Conservation (phyloP, 73 alveolate species). For the Stentor roeselii region DNA sequence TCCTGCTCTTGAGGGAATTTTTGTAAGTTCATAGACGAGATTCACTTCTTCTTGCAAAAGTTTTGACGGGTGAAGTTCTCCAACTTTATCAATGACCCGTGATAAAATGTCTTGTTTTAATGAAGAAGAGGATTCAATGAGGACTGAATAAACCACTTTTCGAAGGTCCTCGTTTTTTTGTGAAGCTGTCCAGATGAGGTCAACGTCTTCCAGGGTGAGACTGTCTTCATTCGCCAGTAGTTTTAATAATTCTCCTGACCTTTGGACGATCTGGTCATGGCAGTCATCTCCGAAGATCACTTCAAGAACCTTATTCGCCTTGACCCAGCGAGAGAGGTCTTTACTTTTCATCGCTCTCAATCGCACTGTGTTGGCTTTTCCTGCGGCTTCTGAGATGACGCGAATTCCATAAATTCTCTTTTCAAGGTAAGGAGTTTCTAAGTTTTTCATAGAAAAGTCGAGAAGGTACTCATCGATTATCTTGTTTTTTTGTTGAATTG, state of each 20-base stretch:
- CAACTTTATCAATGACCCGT: constrained; percentile 40
- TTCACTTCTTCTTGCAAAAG: constrained; percentile 61
- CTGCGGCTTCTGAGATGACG: constrained; percentile 51
- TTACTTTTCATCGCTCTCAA: constrained; percentile 26
- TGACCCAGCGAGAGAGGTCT: constrained; percentile 46
- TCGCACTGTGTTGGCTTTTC: constrained; percentile 37
- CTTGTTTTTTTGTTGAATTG: constrained; percentile 41
- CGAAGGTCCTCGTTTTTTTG: constrained; percentile 56
- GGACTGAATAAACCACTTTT: constrained; percentile 61
- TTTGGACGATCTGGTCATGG: constrained; percentile 68
- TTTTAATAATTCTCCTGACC: constrained; percentile 68
- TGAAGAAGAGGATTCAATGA: constrained; percentile 44
- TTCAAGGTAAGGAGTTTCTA: constrained; percentile 68
- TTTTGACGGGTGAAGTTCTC: constrained; percentile 40
- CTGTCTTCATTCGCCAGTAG: constrained; percentile 56
- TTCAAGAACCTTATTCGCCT: constrained; percentile 53
- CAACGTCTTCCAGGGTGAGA: constrained; percentile 48
- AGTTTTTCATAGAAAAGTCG: constrained; percentile 57
- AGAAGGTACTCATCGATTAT: constrained; percentile 48
- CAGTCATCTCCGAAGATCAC: constrained; percentile 56
- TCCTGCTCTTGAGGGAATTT: constrained; percentile 32
- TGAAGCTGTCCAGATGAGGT: constrained; percentile 61
- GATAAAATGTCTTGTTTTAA: constrained; percentile 37
- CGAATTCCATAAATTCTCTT: constrained; percentile 80
- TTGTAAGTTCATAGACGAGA: constrained; percentile 50